phyloP scores from a whole-genome alignment of 805 yeast species.

The Kregervanrija delftensis region DNA sequence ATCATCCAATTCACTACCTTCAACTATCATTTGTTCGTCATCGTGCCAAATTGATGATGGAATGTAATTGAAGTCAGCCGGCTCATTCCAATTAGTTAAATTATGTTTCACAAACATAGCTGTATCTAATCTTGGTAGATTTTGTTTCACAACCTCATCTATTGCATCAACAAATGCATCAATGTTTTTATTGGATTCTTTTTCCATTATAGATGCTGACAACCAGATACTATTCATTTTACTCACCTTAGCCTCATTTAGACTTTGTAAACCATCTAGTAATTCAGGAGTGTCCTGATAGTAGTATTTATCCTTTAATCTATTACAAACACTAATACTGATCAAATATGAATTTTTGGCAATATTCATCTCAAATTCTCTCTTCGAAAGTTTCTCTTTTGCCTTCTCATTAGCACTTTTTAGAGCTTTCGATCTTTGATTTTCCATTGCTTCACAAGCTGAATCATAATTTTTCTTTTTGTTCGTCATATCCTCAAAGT shows the following conservation, averaged over 20 bases:
- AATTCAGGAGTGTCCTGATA: slow-evolving; percentile 92
- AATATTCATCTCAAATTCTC: slow-evolving; percentile 74
- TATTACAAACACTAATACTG: slow-evolving; percentile 75
- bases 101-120: slow-evolving; percentile 94
- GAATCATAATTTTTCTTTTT: slow-evolving; percentile 75
- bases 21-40: slow-evolving; percentile 66
- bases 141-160: slow-evolving; percentile 55
- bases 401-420: slow-evolving; percentile 44
- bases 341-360: slow-evolving; percentile 82
- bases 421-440: slow-evolving; percentile 67
- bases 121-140: slow-evolving; percentile 68
- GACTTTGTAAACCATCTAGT: slow-evolving; percentile 75
- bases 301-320: slow-evolving; percentile 86
- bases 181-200: slow-evolving; percentile 36
- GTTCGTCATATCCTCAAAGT: slow-evolving; percentile 52
- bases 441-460: slow-evolving; percentile 74
- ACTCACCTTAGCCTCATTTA: slow-evolving; percentile 72
- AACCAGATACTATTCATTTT: slow-evolving; percentile 64
- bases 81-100: slow-evolving; percentile 69
- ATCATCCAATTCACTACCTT: slow-evolving; percentile 48
- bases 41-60: slow-evolving; percentile 97
- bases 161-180: slow-evolving; percentile 40
- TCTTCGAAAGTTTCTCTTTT: slow-evolving; percentile 49
- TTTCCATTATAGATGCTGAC: slow-evolving; percentile 56
- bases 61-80: slow-evolving; percentile 73